Evolutionary conservation across 2,329 filamentous ascomycete species (phyloP).

Genomic region (Juglanconis sp.): DNA sequence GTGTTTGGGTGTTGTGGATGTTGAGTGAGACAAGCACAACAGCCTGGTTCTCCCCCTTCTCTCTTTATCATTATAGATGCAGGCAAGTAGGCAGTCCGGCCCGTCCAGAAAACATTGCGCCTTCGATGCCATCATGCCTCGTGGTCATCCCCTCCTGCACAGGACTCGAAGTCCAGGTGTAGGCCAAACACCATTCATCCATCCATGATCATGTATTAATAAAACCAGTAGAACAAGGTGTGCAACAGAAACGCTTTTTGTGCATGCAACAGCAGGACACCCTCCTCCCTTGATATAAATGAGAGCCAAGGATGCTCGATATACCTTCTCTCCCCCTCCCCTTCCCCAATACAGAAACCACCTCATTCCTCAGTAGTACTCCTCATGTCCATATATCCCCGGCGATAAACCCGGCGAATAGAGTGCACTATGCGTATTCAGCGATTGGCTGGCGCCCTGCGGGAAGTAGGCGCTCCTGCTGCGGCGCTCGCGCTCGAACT

Average conservation of each 20-base stretch:
- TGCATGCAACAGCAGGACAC: neutral
- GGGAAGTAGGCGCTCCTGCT: slow-evolving; percentile 43
- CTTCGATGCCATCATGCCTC: neutral
- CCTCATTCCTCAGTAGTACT: slow-evolving; percentile 50
- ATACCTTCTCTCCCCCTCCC: neutral
- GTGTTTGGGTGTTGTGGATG: neutral
- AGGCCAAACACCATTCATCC: neutral
- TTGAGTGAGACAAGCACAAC: neutral
- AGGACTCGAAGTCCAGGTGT: neutral
- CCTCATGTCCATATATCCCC: slow-evolving; percentile 49
- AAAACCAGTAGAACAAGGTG: neutral
- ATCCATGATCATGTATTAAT: slow-evolving; percentile 10
- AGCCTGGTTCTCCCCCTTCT: neutral
- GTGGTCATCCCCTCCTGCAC: neutral
- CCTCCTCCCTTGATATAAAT: neutral
- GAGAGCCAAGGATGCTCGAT: neutral
- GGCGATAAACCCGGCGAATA: slow-evolving; percentile 39
- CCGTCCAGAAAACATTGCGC: neutral
- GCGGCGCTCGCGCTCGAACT: slow-evolving; percentile 75
- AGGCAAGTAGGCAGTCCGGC: neutral
- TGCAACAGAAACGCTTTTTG: neutral
- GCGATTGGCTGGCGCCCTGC: slow-evolving; percentile 47
- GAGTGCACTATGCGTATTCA: slow-evolving; percentile 27
- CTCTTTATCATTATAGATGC: neutral
- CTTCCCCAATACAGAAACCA: neutral